Evolutionary conservation across 2,329 filamentous ascomycete species (phyloP), one percentile per base, ranked within the genome.

Genomic region (Amauroascus niger): DNA sequence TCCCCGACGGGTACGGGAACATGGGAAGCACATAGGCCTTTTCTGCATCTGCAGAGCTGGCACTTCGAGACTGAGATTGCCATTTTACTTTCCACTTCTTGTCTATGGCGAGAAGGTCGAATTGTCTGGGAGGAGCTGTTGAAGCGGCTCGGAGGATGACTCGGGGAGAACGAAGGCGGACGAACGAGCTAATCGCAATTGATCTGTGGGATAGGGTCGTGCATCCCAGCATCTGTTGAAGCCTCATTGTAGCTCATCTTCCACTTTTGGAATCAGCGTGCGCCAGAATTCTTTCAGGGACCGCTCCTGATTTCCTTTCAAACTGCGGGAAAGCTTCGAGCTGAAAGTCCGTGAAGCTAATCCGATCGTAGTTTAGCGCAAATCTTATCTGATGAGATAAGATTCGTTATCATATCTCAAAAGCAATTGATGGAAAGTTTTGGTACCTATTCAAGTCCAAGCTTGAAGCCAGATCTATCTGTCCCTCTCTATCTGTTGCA

Each of bases 1-100:
- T 83, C 28, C 89, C 89, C 0, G 89, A 95, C 0, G 89, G 89
- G 67, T 95, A 95, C 0, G 89, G 89, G 65, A 95, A 95, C 89
- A 95, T 95, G 59, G 89, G 84, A 52, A 95, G 75, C 57, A 95
- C 81, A 67, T 91, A 95, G 26, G 71, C 72, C 56, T 74, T 76
- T 16, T 65, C 66, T 59, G 53, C 52, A 18, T 44, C 44, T 33
- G n/a, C 9, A 16, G 48, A 47, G 32, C 40, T 44, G 41, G 30
- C 53, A 55, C 35, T 41, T 33, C 5, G 53, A 49, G 9, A 50
- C 37, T 11, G 40, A 39, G 14, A 11, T 6, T 13, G n/a, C 40
- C 77, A 80, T 69, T 65, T 71, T 48, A 65, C 61, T 61, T 77
- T 76, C 79, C 79, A 81, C 72, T 80, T 81, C 26, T 64, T 63